Base-by-base conservation (phyloP, 1,139 yeast genomes). In the Saccharomyces hybrid region DNA sequence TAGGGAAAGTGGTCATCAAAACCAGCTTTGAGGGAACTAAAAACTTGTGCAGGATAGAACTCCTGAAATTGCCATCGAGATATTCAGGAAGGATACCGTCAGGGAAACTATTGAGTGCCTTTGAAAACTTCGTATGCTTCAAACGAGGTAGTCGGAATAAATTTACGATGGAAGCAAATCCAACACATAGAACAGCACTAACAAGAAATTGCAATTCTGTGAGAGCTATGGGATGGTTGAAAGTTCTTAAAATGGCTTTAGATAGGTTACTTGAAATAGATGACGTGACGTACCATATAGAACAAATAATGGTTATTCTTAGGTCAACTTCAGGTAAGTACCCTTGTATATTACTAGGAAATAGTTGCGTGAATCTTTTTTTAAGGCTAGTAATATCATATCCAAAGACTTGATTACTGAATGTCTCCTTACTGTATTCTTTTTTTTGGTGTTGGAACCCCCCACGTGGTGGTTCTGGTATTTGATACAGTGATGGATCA, bases 171-270 rank as follows among this genome's bases (percentile, higher is more conserved):
- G 62, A 53, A 16, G 62, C 60, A 53, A 68, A 58, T 20, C 67
- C 41, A 26, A 82, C 57, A 60, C 88, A 81, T 50, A 82, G 70
- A 3, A 73, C 47, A 2, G 83, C 84, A 61, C 88, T 89, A 61
- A 88, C 74, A 46, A 84, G 64, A 66, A 91, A 91, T 73, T 91
- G 98, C 51, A 85, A 75, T 75, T 90, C 88, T 0, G 97, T 88
- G 55, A 91, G 77, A 0, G 96, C 85, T 8, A 89, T 83, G 0
- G 98, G 97, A 67, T 84, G 86, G 50, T 80, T 80, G 69, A 84
- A 88, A 50, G 76, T 76, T 58, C 77, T 80, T 57, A 91, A 73
- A 52, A 91, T 88, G 53, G 83, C 73, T 68, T 91, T 91, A 54
- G 95, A 84, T 49, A 93, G 77, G 63, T 89, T 88, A 63, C 85